These are phyloP conservation scores for Cryptococcus depauperatus DNA, from an alignment of 1,284 basidiomycete species.

Conservation along the genomic window DNA sequence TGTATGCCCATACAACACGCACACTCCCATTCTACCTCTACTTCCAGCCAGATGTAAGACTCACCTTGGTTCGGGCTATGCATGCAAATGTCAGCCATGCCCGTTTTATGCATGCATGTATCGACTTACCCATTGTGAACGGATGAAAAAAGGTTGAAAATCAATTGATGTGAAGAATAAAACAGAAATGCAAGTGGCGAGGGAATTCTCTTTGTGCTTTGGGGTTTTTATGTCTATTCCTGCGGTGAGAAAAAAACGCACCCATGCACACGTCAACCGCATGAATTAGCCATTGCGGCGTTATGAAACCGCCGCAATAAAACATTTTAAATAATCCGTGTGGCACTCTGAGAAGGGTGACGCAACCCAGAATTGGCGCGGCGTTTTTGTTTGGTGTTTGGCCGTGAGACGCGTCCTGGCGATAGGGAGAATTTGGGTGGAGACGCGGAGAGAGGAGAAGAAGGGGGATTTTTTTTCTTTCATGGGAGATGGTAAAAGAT, in stretches of 20 bases:
- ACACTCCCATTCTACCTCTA: neutral
- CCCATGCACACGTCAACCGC: neutral
- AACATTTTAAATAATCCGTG: too few relatives aligned
- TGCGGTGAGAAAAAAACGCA: neutral
- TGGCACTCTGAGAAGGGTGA: too few relatives aligned
- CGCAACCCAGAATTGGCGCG: too few relatives aligned
- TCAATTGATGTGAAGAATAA: neutral
- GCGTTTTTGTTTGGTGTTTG: too few relatives aligned
- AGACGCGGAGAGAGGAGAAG: too few relatives aligned
- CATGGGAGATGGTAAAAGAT: too few relatives aligned
- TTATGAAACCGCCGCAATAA: too few relatives aligned
- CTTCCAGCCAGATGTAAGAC: slow-evolving; percentile 5
- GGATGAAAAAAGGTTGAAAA: neutral
- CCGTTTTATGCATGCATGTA: slow-evolving; percentile 6
- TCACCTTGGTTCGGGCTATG: slow-evolving; percentile 34
- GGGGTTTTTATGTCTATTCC: neutral
- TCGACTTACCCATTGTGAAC: slow-evolving; percentile 24
- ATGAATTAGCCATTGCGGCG: too few relatives aligned
- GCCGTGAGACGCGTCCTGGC: too few relatives aligned
- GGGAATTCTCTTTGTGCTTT: neutral
- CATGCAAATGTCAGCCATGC: slow-evolving; percentile 9
- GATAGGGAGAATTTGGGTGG: too few relatives aligned
- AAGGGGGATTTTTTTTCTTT: too few relatives aligned
- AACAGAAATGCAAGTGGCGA: neutral
- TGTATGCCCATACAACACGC: too few relatives aligned